Base-by-base conservation (phyloP, 352 stramenopile species). In the Globisporangium parvum region DNA sequence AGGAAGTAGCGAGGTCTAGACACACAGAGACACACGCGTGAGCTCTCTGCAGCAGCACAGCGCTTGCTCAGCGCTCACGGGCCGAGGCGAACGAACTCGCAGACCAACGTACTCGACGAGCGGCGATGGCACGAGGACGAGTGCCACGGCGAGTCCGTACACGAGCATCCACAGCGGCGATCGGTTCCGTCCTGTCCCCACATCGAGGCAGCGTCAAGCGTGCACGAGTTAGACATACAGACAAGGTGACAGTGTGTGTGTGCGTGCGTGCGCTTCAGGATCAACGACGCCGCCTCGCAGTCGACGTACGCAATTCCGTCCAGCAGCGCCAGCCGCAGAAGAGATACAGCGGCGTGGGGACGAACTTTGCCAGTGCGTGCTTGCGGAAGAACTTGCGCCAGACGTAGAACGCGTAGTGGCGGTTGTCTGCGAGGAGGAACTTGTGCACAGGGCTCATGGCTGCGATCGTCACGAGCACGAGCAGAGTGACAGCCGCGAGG, bases 341-440 rank as follows among this genome's bases (percentile, higher is more conserved):
- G 0, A 91, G 44, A 40, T 95, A 95, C 11, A 88, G 40, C 31
- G 75, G 62, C 0, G 53, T 55, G 14, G 76, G 80, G 18, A 88
- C 55, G 35, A 87, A 89, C 60, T 91, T 92, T 51, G 75, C 80
- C 15, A 88, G 41, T 0, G 59, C 48, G 46, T 93, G 82, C 45
- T 86, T 87, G 5, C 83, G 67, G 51, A 93, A 95, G 47, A 96
- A 85, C 59, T 89, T 91, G 17, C 79, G 67, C 90, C 90, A 97
- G 21, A 97, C 40, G 67, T 97, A 97, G 56, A 97, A 97, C 10
- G 84, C 95, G 62, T 95, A 97, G 64, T 97, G 88, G 9, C 90
- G 83, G 57, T 97, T 97, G 69, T 97, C 90, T 35, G 85, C 81
- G 48, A 96, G 70, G 69, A 97, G 77, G 53, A 97, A 97, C 56